phyloP scores from a whole-genome alignment of 495 filamentous ascomycete genomes.

The Penicillium atrosanguineum region DNA sequence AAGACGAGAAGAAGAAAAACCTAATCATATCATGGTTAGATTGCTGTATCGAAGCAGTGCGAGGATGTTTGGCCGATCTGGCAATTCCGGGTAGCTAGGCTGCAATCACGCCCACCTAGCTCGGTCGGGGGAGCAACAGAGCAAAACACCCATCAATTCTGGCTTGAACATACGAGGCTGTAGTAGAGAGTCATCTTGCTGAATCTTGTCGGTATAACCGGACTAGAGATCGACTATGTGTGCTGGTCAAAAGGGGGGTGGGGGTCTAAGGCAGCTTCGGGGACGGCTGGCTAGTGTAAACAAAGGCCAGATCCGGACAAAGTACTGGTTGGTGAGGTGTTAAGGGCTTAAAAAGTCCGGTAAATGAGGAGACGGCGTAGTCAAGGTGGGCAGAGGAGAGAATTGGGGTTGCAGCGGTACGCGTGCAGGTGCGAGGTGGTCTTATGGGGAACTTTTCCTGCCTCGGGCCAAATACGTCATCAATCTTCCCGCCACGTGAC shows the following conservation, averaged over 20 bases:
- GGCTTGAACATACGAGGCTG: slow-evolving; percentile 70
- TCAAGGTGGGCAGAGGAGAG: slow-evolving; percentile 7
- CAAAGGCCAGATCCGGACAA: slow-evolving; percentile 13
- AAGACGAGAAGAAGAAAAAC: slow-evolving; percentile 89
- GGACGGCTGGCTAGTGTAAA: slow-evolving; percentile 15
- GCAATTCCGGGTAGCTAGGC: slow-evolving; percentile 16
- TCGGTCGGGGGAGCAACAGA: neutral
- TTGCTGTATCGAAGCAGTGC: slow-evolving; percentile 2
- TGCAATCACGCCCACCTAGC: slow-evolving; percentile 12
- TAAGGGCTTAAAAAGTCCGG: neutral
- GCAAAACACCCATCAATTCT: neutral
- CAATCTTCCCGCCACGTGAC: slow-evolving; percentile 24
- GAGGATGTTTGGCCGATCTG: slow-evolving; percentile 4
- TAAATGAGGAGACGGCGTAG: slow-evolving; percentile 5
- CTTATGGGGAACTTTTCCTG: slow-evolving; percentile 24
- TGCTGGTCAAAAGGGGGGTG: slow-evolving; percentile 18
- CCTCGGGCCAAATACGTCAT: slow-evolving; percentile 38
- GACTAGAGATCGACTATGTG: slow-evolving; percentile 10
- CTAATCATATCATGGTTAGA: slow-evolving; percentile 42
- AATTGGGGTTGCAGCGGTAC: slow-evolving; percentile 7
- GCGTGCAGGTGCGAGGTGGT: slow-evolving; percentile 27
- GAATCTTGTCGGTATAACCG: slow-evolving; percentile 8
- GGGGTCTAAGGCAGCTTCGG: slow-evolving; percentile 16
- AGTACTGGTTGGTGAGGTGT: neutral
- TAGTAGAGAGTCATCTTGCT: slow-evolving; percentile 97